Evolutionary conservation across 805 yeast species (phyloP).

Genomic region (Candida montana): DNA sequence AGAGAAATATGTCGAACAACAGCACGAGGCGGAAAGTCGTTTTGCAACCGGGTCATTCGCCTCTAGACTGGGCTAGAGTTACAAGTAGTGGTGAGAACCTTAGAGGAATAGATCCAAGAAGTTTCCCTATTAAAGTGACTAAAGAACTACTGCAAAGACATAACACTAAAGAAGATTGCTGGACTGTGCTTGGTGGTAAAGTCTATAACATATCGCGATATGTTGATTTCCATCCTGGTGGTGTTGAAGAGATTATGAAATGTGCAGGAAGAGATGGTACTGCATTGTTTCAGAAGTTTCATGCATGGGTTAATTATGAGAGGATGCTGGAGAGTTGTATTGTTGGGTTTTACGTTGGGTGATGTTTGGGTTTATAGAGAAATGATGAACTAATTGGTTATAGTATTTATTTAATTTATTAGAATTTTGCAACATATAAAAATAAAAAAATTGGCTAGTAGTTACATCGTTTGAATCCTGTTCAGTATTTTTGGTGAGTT

Average conservation of each 20-base stretch:
- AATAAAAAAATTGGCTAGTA: too few species aligned
- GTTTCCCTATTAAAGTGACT: constrained; percentile 55
- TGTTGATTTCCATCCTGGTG: constrained; percentile 89
- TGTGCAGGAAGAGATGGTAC: constrained; percentile 87
- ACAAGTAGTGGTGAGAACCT: constrained; percentile 45
- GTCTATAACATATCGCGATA: constrained; percentile 88
- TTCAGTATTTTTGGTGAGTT: too few species aligned
- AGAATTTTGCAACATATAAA: too few species aligned
- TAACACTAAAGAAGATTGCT: constrained; percentile 58
- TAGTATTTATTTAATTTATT: too few species aligned
- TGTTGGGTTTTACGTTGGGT: constrained; percentile 46
- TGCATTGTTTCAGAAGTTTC: constrained; percentile 63
- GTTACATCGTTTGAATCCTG: too few species aligned
- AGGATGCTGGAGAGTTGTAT: constrained; percentile 72
- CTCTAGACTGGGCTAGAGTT: constrained; percentile 77
- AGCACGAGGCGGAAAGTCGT: constrained; percentile 47
- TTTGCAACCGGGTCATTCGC: constrained; percentile 76
- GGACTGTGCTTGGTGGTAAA: constrained; percentile 77
- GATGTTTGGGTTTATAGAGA: too few species aligned
- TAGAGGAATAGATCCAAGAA: constrained; percentile 44
- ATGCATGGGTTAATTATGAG: constrained; percentile 80
- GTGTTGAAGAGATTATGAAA: constrained; percentile 66
- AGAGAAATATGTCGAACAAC: constrained; percentile 15
- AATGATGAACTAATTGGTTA: too few species aligned
- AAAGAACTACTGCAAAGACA: constrained; percentile 58